Evolutionary conservation across 495 filamentous ascomycete species (phyloP), one percentile per base, ranked within the genome.

Genomic region (Penicillium nucicola): DNA sequence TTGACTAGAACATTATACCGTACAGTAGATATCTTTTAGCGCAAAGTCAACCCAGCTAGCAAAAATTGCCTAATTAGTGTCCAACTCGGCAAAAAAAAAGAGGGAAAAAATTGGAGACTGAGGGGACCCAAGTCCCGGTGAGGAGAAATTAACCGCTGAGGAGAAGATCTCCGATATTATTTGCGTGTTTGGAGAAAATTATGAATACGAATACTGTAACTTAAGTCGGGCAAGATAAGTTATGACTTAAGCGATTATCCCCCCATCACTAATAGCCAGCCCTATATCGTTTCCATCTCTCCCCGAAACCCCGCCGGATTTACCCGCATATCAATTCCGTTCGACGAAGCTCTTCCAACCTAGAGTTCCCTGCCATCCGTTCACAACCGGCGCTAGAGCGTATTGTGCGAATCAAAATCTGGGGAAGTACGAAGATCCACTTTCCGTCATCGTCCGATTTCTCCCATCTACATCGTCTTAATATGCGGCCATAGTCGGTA

Each of bases 111-210:
- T 57, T 62, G 56, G 60, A 60, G 60, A 42, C 48, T 62, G 60
- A 62, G 56, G 60, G 60, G 60, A 54, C 20, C 31, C 40, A 43
- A 19, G 35, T 38, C 53, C 48, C 56, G 48, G 58, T 69, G 66
- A 65, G 66, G 66, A 69, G 66, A 65, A 64, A 62, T 57, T 57
- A 62, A 55, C 56, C 53, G 56, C 40, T 52, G 55, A 58, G 50
- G 52, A 51, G 52, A 45, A 35, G 25, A 6, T 35, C 18, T 13
- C 20, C 7, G 39, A 19, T 35, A 39, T 9, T 10, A 41, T 19
- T 22, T 41, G 7, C 20, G 25, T 8, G 5, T 9, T 28, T 28
- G 25, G 25, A 2, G 25, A 28, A n/a, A n/a, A 28, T 28, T 28
- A 28, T 28, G 20, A 22, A 22, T 22, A 22, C 5, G 20, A 22